Evolutionary conservation across 2,329 filamentous ascomycete genomes (phyloP), one percentile per base, ranked within the genome.

Genomic region (Fusarium mangiferae): DNA sequence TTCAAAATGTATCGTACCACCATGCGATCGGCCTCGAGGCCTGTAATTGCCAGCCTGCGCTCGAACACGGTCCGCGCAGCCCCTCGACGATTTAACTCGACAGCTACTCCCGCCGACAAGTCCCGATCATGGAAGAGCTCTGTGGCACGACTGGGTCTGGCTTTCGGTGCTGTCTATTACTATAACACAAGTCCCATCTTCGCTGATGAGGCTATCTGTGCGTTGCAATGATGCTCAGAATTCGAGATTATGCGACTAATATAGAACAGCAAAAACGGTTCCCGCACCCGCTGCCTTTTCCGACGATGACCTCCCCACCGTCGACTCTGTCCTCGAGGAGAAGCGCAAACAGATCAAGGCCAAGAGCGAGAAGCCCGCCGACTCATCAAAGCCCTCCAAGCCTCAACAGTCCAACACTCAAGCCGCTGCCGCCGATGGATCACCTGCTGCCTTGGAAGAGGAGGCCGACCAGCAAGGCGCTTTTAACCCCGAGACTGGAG

Each of bases 401-500:
- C 73, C 81, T 24, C 73, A 80, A 28, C 72, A 80, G 24, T 68
- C 79, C 11, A 77, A 79, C 11, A 68, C 77, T 24, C 75, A 81
- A 51, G 73, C 41, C 49, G 80, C 76, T 8, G 75, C 69, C 33
- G 60, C 79, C 70, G 73, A 76, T 11, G 81, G 81, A 35, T 85
- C 87, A 5, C 85, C 87, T 12, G 85, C 85, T 65, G 87, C 83
- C 1, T 85, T 96, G 20, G 93, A 98, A 82, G 90, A 94, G 68
- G 95, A 98, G 83, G 95, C 94, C 11, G 89, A 86, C 70, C 91
- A 96, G 81, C 91, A 98, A 83, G 96, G 94, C 63, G 96, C 96
- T 2, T 99, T 98, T 86, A 97, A 99, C 84, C 95, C 95, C 6
- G 96, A 98, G 86, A 99, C 96, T 15, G 96, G 96, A 77, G 96